Evolutionary conservation across 176 grass and related monocot species (phyloP).

Genomic region (Metroxylon sagu): DNA sequence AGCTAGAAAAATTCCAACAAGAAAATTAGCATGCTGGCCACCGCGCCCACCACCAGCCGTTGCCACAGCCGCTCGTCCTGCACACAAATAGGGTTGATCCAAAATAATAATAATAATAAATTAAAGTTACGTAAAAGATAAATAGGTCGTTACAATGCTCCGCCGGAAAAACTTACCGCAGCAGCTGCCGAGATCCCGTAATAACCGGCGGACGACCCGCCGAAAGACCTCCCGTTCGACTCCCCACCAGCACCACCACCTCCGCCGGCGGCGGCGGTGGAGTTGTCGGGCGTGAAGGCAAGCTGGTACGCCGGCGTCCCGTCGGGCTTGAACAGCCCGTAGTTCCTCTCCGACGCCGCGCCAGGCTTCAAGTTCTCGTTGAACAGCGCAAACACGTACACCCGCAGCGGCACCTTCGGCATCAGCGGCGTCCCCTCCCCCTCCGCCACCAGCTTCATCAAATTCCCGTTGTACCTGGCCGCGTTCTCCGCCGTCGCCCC

Average conservation of each 20-base stretch:
- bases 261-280: neutral
- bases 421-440: constrained; percentile 68
- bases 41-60: too few relatives aligned
- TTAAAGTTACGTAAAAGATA: too few relatives aligned
- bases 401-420: constrained; percentile 36
- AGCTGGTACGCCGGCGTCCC: constrained; percentile 54
- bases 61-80: too few relatives aligned
- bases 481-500: constrained; percentile 45
- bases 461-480: constrained; percentile 52
- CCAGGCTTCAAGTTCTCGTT: constrained; percentile 76
- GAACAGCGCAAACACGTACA: constrained; percentile 69
- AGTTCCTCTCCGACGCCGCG: constrained; percentile 63
- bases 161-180: neutral
- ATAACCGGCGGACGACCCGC: constrained; percentile 23
- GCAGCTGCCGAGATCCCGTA: constrained; percentile 44
- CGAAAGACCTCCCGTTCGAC: neutral
- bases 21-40: too few relatives aligned
- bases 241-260: constrained; percentile 1
- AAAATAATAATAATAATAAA: too few relatives aligned
- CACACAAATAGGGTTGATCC: too few relatives aligned
- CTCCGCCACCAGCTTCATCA: constrained; percentile 42
- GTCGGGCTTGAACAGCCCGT: constrained; percentile 52
- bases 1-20: too few relatives aligned
- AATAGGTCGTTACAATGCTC: too few relatives aligned
- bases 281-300: constrained; percentile 29